Conservation (phyloP, 768 basidiomycete species). For the Russula ochroleuca region DNA sequence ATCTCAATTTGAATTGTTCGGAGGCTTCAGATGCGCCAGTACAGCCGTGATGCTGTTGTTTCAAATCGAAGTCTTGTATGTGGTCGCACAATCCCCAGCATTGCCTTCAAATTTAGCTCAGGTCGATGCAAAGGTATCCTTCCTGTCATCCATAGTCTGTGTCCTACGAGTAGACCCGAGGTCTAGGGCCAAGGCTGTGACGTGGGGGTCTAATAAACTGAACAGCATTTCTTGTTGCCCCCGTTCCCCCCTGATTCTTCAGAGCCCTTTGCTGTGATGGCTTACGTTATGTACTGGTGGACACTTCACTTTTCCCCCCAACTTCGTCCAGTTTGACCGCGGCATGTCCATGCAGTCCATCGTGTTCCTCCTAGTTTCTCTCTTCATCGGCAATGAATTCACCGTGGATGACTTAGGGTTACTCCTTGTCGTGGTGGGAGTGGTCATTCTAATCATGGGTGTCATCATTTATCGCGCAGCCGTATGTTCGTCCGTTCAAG, state of each 20-base stretch:
- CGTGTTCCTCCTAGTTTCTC: neutral
- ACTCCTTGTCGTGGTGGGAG: neutral
- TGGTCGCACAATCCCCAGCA: neutral
- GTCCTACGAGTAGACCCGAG: neutral
- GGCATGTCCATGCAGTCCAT: neutral
- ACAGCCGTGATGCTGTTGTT: neutral
- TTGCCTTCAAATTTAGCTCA: neutral
- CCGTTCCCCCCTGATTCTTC: neutral
- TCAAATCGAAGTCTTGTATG: neutral
- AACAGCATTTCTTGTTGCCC: neutral
- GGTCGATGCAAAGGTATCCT: neutral
- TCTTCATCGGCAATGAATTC: neutral
- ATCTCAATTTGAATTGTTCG: neutral
- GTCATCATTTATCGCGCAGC: neutral
- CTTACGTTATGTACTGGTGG: too few species aligned
- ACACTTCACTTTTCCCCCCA: neutral
- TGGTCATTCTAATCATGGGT: neutral
- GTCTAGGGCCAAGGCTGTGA: slow-evolving; percentile 7
- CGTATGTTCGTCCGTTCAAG: neutral
- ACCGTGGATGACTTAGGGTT: neutral
- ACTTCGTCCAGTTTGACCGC: neutral
- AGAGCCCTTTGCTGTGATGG: too few species aligned
- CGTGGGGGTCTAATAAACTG: neutral
- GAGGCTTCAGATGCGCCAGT: neutral
- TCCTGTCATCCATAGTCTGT: neutral